Evolutionary conservation across 2,329 filamentous ascomycete genomes (phyloP).

Genomic region (Colletotrichum sp.): DNA sequence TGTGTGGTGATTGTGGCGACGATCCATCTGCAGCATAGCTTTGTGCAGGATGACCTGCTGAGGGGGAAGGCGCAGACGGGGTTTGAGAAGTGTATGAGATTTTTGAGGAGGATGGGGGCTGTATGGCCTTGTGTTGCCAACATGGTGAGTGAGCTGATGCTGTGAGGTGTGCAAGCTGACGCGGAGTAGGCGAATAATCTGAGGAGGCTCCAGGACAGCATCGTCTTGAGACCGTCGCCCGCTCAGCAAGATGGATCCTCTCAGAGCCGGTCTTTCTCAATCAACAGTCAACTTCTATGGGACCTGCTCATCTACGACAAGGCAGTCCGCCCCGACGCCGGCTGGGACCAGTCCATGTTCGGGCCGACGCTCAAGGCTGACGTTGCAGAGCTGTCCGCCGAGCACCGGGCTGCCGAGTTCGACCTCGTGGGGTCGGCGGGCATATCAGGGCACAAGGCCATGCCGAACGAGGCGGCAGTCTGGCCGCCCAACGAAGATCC

Average conservation of each 20-base stretch:
- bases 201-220: conserved; percentile 34
- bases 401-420: conserved; percentile 31
- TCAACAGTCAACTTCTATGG: conserved; percentile 39
- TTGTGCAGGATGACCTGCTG: conserved; percentile 35
- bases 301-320: conserved; percentile 40
- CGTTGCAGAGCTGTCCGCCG: neutral
- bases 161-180: too few relatives aligned
- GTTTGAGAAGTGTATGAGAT: conserved; percentile 31
- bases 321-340: conserved; percentile 29
- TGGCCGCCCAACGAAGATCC: conserved; percentile 36
- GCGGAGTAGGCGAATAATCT: conserved; percentile 26
- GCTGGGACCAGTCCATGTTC: conserved; percentile 27
- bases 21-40: conserved; percentile 58
- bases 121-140: conserved; percentile 28
- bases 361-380: conserved; percentile 13
- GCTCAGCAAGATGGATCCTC: neutral
- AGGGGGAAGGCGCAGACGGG: conserved; percentile 27
- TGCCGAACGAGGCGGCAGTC: conserved; percentile 34
- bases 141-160: conserved; percentile 24
- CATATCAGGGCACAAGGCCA: conserved; percentile 40
- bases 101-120: conserved; percentile 26
- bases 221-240: conserved; percentile 19
- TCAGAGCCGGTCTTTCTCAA: conserved; percentile 26
- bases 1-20: conserved; percentile 57
- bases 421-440: conserved; percentile 41